phyloP scores from a whole-genome alignment of 441 rosid species.

The Pelargonium fulgidum region DNA sequence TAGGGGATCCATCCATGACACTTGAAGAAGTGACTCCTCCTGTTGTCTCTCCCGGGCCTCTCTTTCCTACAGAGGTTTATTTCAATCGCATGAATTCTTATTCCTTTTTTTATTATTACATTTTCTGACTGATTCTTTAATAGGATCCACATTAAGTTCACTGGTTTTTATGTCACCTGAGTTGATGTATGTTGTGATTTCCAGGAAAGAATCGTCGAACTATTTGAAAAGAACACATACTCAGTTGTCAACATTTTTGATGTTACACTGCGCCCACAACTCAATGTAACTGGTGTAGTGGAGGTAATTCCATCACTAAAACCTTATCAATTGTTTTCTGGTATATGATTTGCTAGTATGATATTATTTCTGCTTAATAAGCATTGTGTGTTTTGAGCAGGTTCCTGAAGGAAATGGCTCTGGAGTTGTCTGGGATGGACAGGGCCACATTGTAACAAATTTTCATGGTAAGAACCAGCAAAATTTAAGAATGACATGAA shows the following conservation, averaged over 20 bases:
- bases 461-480: slow-evolving; percentile 72
- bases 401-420: slow-evolving; percentile 98
- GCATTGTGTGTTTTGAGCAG: slow-evolving; percentile 28
- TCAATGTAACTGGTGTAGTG: slow-evolving; percentile 78
- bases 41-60: slow-evolving; percentile 64
- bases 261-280: slow-evolving; percentile 84
- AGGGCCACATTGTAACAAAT: slow-evolving; percentile 87
- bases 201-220: slow-evolving; percentile 75
- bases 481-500: not conserved
- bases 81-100: not conserved
- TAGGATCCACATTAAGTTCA: slow-evolving; percentile 8
- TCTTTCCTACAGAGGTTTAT: slow-evolving; percentile 81
- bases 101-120: slow-evolving; percentile 4
- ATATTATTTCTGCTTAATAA: not conserved
- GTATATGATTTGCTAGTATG: not conserved
- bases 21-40: slow-evolving; percentile 79
- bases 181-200: slow-evolving; percentile 12
- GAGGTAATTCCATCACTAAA: slow-evolving; percentile 46
- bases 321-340: not conserved
- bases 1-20: slow-evolving; percentile 73
- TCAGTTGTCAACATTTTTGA: slow-evolving; percentile 92
- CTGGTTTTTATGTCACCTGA: slow-evolving; percentile 14
- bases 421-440: slow-evolving; percentile 87
- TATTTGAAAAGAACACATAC: slow-evolving; percentile 84
- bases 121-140: slow-evolving; percentile 12